A percentile compares a stretch with the other conserved stretches of the same genome.
Evolutionary conservation across 257 asterid genomes (phyloP).

Genomic region (Schizonepeta tenuifolia): DNA sequence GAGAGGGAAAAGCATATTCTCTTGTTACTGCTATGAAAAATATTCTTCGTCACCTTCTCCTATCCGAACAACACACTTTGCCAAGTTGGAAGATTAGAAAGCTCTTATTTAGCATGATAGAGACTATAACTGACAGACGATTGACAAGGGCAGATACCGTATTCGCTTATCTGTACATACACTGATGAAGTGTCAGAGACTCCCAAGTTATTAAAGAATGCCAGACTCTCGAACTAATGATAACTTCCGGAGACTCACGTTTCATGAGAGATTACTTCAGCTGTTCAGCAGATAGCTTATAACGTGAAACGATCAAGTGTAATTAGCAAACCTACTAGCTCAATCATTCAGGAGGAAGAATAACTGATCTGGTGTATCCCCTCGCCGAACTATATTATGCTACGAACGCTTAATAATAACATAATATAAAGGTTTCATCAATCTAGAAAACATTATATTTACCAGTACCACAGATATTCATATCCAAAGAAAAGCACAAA

Average conservation of each 20-base stretch:
- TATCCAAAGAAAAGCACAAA: slow-evolving; percentile 19
- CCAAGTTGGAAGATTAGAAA: background rate
- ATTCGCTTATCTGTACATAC: background rate
- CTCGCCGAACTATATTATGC: background rate
- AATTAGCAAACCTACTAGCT: background rate
- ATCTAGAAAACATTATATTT: slow-evolving; percentile 8
- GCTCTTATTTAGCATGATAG: slow-evolving; percentile 6
- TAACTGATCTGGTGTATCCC: background rate
- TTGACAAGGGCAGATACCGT: background rate
- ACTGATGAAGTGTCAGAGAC: slow-evolving; percentile 1
- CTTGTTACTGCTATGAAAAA: background rate
- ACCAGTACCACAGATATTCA: slow-evolving; percentile 4
- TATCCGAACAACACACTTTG: background rate
- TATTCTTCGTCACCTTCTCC: background rate
- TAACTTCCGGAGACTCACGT: background rate
- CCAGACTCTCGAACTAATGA: background rate
- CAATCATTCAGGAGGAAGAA: slow-evolving; percentile 16
- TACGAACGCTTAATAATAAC: background rate
- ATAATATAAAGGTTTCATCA: background rate
- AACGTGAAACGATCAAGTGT: background rate
- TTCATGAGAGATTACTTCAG: background rate
- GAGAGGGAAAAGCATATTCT: background rate
- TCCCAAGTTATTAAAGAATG: background rate
- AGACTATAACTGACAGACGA: background rate
- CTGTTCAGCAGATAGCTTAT: background rate